Base-by-base conservation (phyloP, 768 basidiomycete species). In the Hypholoma sublateritium region DNA sequence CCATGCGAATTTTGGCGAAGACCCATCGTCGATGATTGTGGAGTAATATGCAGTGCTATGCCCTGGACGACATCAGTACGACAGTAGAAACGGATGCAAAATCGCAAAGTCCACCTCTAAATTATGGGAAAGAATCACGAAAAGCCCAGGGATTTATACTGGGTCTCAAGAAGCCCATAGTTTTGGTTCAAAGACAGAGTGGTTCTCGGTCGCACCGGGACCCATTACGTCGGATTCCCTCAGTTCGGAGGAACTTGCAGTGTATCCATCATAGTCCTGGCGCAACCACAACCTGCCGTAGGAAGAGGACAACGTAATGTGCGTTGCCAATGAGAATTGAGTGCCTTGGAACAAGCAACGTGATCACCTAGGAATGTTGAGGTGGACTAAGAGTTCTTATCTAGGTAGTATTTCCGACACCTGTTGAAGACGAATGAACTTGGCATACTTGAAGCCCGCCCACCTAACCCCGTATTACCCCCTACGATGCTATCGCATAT, bases 121-220 rank as follows among this genome's bases (percentile, higher is more conserved):
- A 61, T 59, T 57, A 39, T 64, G 44, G 60, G 62, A 58, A 49
- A 41, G 56, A 35, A 21, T 34, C 58, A 42, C 47, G 53, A 52
- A 55, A 57, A 57, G 54, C 42, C 32, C 22, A 49, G 53, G 55
- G 55, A 57, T 64, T 64, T 63, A 63, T 63, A 64, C 55, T 28
- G 41, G 50, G 45, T 22, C 47, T 47, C 32, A 58, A 46, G 49
- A 54, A 36, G 37, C 45, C 62, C 62, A 51, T 47, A 59, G 36
- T 51, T 51, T 34, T 59, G 59, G 62, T 53, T 47, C 57, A 55
- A 43, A 46, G 41, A 57, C 37, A 51, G 24, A 56, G 57, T 50
- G 28, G 28, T 55, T 56, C 57, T 64, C 56, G 62, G 62, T 61
- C 53, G 60, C 37, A 53, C 45, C 59, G 59, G 58, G 60, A 58